Evolutionary conservation across 108 stramenopile species (phyloP), one percentile per base, ranked within the genome.

Genomic region (Phaeodactylum tricornutum): DNA sequence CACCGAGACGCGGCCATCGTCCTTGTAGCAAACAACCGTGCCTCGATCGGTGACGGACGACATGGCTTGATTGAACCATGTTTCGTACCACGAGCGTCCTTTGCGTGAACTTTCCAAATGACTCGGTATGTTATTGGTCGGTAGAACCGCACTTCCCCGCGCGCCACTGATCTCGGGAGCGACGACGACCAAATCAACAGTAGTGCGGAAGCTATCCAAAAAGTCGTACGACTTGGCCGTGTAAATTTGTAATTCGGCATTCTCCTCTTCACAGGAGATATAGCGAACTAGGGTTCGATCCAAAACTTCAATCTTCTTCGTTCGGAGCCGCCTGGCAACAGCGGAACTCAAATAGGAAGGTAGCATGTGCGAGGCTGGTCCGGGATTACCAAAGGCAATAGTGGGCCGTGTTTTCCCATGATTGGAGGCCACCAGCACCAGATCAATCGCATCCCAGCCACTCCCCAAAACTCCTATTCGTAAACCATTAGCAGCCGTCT

Each of bases 371-470:
- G 67, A 60, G 39, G 75, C 48, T 4, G 76, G 78, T 30, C 66
- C 75, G 16, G 65, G 43, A 42, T 53, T 75, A 1, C 79, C 87
- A 66, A 75, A 85, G 16, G 75, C 47, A 7, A 89, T 70, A 12
- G 53, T 47, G 1, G 81, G 69, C 42, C 62, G 74, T 30, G 53
- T 64, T 23, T 64, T 42, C 53, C 52, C 35, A 8, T n/a, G 29
- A 12, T 29, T 33, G 16, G 29, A 30, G 40, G 17, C 75, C 71
- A 8, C 60, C 62, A 22, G 60, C 45, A n/a, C 71, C 61, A 91
- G 47, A 53, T 86, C 88, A 22, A 91, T 39, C 11, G 88, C 84
- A 38, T 91, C 88, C 59, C 75, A 81, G 9, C 84, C 82, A 54
- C 76, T 79, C 1, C 88, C 88, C 59, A 91, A 51, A 20, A 91